Evolutionary conservation across 305 asterid species (phyloP), one percentile per base, ranked within the genome.

Genomic region (Nicotiana rustica): DNA sequence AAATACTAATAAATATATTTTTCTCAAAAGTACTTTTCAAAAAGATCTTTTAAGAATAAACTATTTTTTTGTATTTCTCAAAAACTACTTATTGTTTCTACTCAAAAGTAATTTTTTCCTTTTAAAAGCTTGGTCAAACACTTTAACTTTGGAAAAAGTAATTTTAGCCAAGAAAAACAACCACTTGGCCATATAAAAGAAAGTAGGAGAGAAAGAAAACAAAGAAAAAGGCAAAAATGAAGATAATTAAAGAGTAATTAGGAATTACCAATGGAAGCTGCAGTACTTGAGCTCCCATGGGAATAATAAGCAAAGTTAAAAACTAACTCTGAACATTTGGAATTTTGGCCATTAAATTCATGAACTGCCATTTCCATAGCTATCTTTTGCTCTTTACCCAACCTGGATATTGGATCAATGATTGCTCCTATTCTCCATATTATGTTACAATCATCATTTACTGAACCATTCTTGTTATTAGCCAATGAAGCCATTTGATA

Each of bases 341-440:
- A 80, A 52, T 41, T 70, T 41, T 41, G 10, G 59, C 6, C 84
- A 59, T 64, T 56, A 44, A 85, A 85, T 76, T 89, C 91, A 36
- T 79, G 49, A 44, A 82, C 85, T 29, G 93, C 93, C 88, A 92
- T 31, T 55, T 88, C 90, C 85, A 90, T 78, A 56, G 89, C 97
- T 55, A 86, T 67, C 84, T 78, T 90, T 82, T 90, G 91, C 90
- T 92, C 93, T 82, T 80, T 90, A 6, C 95, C 94, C 5, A 88
- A 81, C 15, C 92, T 83, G 17, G 86, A 83, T 0, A 62, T 85
- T 77, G 67, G 80, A 84, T 92, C 91, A 61, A 90, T 76, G 14
- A 91, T 86, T 13, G 82, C 90, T 9, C 90, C 95, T 10, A 90
- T 71, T 35, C 80, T 82, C 6, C 88, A 17, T 47, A 8, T 41